These are phyloP conservation scores for Groenewaldozyma sp. DNA, from an alignment of 1,139 yeast genomes.

Conservation along the genomic window DNA sequence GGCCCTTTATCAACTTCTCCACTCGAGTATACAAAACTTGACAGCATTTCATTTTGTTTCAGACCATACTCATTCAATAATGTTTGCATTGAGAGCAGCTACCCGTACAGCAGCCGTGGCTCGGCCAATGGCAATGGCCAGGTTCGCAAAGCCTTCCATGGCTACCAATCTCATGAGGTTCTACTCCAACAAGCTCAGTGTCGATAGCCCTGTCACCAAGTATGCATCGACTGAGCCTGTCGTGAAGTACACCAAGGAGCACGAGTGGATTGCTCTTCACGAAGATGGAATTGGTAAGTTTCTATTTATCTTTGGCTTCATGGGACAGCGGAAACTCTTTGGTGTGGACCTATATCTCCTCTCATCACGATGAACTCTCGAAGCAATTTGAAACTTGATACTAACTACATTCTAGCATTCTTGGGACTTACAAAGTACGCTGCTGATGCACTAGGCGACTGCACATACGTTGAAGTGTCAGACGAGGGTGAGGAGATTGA, in stretches of 20 bases:
- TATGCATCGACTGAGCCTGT: conserved; percentile 33
- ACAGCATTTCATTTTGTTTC: no score
- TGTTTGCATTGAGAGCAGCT: conserved; percentile 1
- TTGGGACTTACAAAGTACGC: conserved; percentile 94
- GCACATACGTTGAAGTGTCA: conserved; percentile 87
- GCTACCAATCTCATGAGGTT: conserved; percentile 3
- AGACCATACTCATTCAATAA: no score
- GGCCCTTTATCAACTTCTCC: no score
- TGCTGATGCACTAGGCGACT: conserved; percentile 96
- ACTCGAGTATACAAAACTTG: no score
- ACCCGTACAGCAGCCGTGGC: background rate
- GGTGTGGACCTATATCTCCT: no score
- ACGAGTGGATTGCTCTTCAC: conserved; percentile 91
- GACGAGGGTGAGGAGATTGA: conserved; percentile 59
- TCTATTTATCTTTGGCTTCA: no score
- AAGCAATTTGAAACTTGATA: no score
- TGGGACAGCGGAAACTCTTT: no score
- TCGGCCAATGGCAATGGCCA: conserved; percentile 8
- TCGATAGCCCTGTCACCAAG: conserved; percentile 43
- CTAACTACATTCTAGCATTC: conserved; percentile 35
- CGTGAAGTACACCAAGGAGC: conserved; percentile 76
- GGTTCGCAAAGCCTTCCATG: background rate
- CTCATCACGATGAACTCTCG: no score
- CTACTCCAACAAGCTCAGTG: conserved; percentile 39
- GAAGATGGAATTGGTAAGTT: conserved; percentile 52